Conservation (phyloP, 257 asterid genomes). For the Nicotiana tomentosiformis region DNA sequence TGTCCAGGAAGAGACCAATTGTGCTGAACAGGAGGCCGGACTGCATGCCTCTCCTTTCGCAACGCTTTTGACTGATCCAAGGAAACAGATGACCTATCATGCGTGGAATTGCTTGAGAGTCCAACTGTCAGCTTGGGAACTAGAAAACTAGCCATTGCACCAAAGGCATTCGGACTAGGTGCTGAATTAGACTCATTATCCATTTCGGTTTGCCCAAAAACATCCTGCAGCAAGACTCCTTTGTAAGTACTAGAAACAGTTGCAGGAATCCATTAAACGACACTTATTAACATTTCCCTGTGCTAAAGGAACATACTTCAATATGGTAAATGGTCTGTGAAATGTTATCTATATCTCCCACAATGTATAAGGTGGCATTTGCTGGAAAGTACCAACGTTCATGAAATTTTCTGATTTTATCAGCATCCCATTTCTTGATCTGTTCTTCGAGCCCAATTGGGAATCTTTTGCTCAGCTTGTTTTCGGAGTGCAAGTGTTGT, state of each 20-base stretch:
- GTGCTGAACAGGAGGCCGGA: slow-evolving; percentile 98
- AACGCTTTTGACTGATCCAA: slow-evolving; percentile 51
- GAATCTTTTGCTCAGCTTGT: slow-evolving; percentile 93
- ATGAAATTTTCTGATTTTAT: slow-evolving; percentile 89
- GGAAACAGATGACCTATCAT: slow-evolving; percentile 61
- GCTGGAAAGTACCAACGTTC: slow-evolving; percentile 99
- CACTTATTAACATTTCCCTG: background rate
- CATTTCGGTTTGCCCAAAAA: slow-evolving; percentile 65
- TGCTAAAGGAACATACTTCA: slow-evolving; percentile 50
- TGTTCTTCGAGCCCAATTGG: slow-evolving; percentile 98
- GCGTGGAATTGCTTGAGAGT: slow-evolving; percentile 56
- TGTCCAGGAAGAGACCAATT: slow-evolving; percentile 87
- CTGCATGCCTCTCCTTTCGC: slow-evolving; percentile 80
- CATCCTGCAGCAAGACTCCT: slow-evolving; percentile 50
- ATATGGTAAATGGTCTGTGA: slow-evolving; percentile 70
- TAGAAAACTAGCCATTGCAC: slow-evolving; percentile 96
- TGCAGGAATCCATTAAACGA: slow-evolving; percentile 3
- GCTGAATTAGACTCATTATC: slow-evolving; percentile 52
- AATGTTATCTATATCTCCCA: slow-evolving; percentile 90
- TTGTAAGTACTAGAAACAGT: slow-evolving; percentile 6
- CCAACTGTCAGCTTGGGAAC: slow-evolving; percentile 86
- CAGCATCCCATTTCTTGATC: slow-evolving; percentile 99
- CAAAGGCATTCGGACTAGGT: slow-evolving; percentile 72
- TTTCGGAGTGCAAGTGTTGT: slow-evolving; percentile 95
- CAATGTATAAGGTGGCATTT: slow-evolving; percentile 93